Evolutionary conservation across 305 asterid genomes (phyloP).

Genomic region (Fraxinus dipetala): DNA sequence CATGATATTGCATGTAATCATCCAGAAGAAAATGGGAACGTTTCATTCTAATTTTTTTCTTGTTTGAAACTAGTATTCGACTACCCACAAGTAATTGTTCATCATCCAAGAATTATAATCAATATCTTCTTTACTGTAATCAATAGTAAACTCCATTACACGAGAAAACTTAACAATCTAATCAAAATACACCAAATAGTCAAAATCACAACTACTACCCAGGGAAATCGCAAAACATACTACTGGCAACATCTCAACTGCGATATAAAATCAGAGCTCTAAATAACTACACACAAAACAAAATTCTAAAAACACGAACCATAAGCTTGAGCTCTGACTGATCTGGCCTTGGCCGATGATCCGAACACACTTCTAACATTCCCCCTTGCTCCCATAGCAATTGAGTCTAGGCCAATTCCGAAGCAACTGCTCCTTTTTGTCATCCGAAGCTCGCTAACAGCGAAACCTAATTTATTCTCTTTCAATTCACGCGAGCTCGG

Average conservation of each 20-base stretch:
- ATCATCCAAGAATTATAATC: neutral
- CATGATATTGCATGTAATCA: neutral
- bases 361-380: conserved; percentile 36
- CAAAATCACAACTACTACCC: neutral
- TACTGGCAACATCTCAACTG: neutral
- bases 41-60: neutral
- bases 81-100: neutral
- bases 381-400: conserved; percentile 45
- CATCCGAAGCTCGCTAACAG: conserved; percentile 31
- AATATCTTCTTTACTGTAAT: neutral
- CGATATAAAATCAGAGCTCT: neutral
- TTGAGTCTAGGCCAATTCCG: conserved; percentile 38
- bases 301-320: conserved; percentile 36
- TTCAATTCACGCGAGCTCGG: conserved; percentile 26
- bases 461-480: conserved; percentile 23
- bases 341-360: conserved; percentile 52
- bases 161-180: neutral
- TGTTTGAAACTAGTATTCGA: neutral
- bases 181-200: neutral
- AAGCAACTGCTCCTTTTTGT: conserved; percentile 43
- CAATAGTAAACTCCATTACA: neutral
- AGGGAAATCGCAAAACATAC: neutral
- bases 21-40: neutral
- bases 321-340: conserved; percentile 59
- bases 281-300: neutral